Base-by-base conservation (phyloP, 2,329 filamentous ascomycete genomes). In the Epichloe glyceriae region DNA sequence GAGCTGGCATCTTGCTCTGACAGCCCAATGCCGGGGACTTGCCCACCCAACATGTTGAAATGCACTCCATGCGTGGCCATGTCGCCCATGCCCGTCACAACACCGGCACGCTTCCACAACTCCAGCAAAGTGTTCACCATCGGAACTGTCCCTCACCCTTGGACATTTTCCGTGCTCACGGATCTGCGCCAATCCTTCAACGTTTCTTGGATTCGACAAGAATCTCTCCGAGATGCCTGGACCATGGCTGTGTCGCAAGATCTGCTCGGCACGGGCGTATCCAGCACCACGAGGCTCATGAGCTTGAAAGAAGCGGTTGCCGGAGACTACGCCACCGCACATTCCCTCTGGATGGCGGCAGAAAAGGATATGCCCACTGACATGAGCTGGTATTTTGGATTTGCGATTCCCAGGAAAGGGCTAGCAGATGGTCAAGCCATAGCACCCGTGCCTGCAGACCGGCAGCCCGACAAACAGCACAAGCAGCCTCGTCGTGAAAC, bases 371-470 rank as follows among this genome's bases (percentile, higher is more conserved):
- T 83, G 7, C 80, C 84, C 3, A 65, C 76, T n/a, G 85, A 93
- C 56, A 71, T 95, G 2, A 85, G 91, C 62, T 97, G 89, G 88
- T 78, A 85, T 57, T 88, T 97, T 63, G 93, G 91, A 50, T 97
- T 97, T 66, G 72, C 75, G 14, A 75, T 96, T 10, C 87, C 90
- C 2, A 73, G 74, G 45, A 68, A 72, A 19, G 68, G 71, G 11
- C 71, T 76, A 4, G 66, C 74, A 40, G 70, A 73, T 45, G 54
- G 60, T 22, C 55, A 56, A 33, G 59, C 58, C 8, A 33, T 46
- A 17, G 57, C 57, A 19, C 60, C 62, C 11, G 56, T 60, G 15
- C 59, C 60, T 7, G 59, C 56, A 3, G 55, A 58, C 39, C 60
- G 60, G n/a, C 47, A 56, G 20, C 52, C 34, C 20, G 55, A 49